Conservation (phyloP, 768 basidiomycete genomes). For the Lactarius indigo region DNA sequence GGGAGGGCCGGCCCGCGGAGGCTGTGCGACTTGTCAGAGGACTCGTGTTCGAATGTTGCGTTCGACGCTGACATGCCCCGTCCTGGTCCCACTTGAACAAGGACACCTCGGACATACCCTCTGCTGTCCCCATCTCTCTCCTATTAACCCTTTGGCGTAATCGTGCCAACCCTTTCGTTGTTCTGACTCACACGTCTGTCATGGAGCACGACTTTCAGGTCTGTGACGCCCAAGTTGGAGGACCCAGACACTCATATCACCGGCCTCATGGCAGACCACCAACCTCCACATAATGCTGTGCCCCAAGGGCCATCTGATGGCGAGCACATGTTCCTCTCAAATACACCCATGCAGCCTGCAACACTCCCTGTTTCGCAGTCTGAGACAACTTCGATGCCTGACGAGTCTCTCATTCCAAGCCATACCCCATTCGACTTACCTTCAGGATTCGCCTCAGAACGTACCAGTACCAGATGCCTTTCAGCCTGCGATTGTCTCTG, state of each 20-base stretch:
- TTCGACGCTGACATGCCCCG: no score
- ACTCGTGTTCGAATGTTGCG: neutral
- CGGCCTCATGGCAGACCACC: slow-evolving; percentile 2
- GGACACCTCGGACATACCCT: neutral
- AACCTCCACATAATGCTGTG: neutral
- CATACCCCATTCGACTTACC: neutral
- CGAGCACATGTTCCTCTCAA: neutral
- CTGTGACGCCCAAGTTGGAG: neutral
- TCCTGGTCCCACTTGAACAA: neutral
- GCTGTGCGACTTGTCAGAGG: neutral
- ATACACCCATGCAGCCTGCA: neutral
- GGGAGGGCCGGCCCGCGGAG: neutral
- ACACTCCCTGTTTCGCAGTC: neutral
- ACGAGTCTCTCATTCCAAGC: neutral
- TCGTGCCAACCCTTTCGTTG: neutral
- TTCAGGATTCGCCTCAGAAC: neutral
- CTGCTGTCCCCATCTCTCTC: no score
- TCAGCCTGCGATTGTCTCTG: neutral
- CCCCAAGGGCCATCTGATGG: neutral
- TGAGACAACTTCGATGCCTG: neutral
- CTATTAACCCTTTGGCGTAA: neutral
- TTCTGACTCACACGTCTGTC: neutral
- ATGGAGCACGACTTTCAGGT: neutral
- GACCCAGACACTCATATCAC: neutral
- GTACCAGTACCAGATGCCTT: neutral